Evolutionary conservation across 2,329 filamentous ascomycete genomes (phyloP), one percentile per base, ranked within the genome.

Genomic region (Cladophialophora yegresii): DNA sequence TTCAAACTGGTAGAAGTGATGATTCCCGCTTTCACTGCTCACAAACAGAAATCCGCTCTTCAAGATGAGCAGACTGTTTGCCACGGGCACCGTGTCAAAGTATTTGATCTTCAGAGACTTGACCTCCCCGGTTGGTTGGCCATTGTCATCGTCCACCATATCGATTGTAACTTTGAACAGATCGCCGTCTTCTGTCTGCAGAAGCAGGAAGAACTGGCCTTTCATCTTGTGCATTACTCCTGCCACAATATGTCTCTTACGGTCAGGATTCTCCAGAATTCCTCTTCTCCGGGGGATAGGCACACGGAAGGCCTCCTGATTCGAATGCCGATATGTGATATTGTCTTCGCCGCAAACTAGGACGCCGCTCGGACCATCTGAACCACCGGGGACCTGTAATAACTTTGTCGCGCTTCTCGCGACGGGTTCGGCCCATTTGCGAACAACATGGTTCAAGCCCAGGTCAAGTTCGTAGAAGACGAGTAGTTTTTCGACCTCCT

Each of bases 221-320:
- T 95, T 93, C 75, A 97, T 88, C 76, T 96, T 96, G 79, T 99
- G 95, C 87, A 98, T 93, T n/a, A 96, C 92, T 56, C 95, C 95
- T 2, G 91, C 86, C 1, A 93, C 88, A 64, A 99, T 95, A 33
- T 82, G 87, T 30, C 95, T 89, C 76, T 96, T 97, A 64, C 96
- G 85, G 65, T 92, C 89, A 0, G 93, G 93, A 73, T 99, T 93
- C 76, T 99, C 96, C 0, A 92, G 95, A 8, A 91, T 87, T 49
- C 93, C 95, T 71, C 88, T 87, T 61, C 95, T 85, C 67, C 95
- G 86, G 4, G 95, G 96, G 64, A 99, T 93, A 0, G 93, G 87
- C 28, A 99, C 89, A 40, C 92, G 87, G 76, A 96, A 92, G 1
- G 92, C 87, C 69, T 93, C 89, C 72, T 96, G 91, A 74, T 96